Base-by-base conservation (phyloP, 2,329 filamentous ascomycete genomes). In the Fusarium piperis region DNA sequence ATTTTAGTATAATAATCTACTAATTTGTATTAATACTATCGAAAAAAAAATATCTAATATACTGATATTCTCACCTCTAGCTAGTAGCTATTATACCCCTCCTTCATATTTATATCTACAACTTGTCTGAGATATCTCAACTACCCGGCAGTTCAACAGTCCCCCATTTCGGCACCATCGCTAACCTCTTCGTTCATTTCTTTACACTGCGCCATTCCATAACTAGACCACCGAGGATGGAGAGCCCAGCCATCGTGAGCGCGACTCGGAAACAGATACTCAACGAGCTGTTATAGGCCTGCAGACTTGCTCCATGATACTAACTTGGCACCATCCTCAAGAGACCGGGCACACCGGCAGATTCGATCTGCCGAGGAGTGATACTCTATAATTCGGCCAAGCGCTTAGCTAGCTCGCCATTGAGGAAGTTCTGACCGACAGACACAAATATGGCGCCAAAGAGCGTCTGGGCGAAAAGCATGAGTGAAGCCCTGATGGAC, bases 201-300 rank as follows among this genome's bases (percentile, higher is more conserved):
- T 65, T 65, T 30, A 66, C 62, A 20, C 44, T 62, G 6, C 26
- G 30, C 44, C 15, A 66, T 20, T 91, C 85, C 65, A 91, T 84
- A n/a, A 82, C 81, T 3, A 84, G 71, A 0, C 84, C 82, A 1
- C 86, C 88, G 26, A 90, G 44, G 13, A 90, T 82, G 6, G 82
- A 84, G 8, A 89, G 53, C 9, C 81, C 80, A 1, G 84, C 81
- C 66, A 88, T 79, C 0, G 87, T 86, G 8, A 88, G 81, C 3
- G 82, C 83, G 6, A 91, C 85, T 62, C 88, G 87, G 75, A 89
- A 91, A 84, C 85, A 65, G 84, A 78, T 3, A 35, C 82, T 83
- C 11, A 92, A 74, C 0, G 88, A 85, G 9, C 79, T 71, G 72
- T 91, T 91, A 79, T 92, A 92, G 0, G 86, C 87, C 11, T 62